Percentiles rank a stretch among this genome's conserved stretches.
Evolutionary conservation across 164 flowering plant species (phyloP).

Genomic region (Dillenia turbinata): DNA sequence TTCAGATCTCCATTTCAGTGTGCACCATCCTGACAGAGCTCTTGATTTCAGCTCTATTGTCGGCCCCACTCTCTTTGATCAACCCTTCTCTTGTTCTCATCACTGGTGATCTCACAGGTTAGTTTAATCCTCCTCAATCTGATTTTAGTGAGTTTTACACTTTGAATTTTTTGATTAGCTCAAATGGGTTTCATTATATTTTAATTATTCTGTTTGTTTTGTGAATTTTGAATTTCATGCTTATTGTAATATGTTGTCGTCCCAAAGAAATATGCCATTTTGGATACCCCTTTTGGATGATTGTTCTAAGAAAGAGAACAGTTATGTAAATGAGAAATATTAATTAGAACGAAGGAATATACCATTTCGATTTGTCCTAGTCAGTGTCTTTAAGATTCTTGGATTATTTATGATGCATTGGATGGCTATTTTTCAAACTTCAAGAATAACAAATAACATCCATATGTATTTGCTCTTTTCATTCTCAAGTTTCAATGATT

Average conservation of each 20-base stretch:
- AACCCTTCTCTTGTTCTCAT: constrained; percentile 84
- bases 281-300: no score
- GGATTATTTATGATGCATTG: no score
- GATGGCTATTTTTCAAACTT: no score
- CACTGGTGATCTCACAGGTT: constrained; percentile 97
- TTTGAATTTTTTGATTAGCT: neutral
- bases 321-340: no score
- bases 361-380: no score
- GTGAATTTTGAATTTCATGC: neutral
- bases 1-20: constrained; percentile 98
- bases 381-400: no score
- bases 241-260: neutral
- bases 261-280: no score
- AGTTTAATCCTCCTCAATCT: neutral
- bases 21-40: constrained; percentile 84
- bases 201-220: neutral
- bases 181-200: constrained; percentile 3
- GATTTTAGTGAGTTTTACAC: neutral
- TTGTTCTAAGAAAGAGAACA: no score
- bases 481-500: no score
- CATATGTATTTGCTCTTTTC: no score
- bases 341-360: no score
- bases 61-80: constrained; percentile 71
- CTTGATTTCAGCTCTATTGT: constrained; percentile 50
- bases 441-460: no score